Percentiles rank a stretch among this genome's conserved stretches.
These are phyloP conservation scores for Gossypium davidsonii DNA, from an alignment of 441 rosid genomes.

Conservation along the genomic window DNA sequence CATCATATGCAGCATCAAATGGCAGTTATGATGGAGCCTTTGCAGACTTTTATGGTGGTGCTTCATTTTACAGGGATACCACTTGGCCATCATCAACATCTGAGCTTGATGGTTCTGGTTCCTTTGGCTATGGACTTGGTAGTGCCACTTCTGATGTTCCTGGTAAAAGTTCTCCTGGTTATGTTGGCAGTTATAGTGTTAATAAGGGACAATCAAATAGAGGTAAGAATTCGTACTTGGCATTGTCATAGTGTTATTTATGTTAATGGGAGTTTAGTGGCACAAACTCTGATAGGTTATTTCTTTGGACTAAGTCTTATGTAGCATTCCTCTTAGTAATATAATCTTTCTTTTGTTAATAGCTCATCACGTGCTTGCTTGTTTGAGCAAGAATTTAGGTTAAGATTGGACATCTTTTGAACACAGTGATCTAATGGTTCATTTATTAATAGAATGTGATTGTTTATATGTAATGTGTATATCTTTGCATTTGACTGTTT, in stretches of 20 bases:
- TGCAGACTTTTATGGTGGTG: constrained; percentile 53
- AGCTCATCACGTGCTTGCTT: no score
- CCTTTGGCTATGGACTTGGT: constrained; percentile 64
- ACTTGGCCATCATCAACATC: constrained; percentile 63
- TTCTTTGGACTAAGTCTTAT: not conserved
- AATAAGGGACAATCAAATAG: constrained; percentile 81
- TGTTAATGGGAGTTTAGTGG: not conserved
- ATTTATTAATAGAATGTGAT: no score
- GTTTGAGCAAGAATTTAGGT: no score
- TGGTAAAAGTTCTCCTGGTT: constrained; percentile 74
- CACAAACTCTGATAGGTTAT: not conserved
- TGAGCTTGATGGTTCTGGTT: constrained; percentile 56
- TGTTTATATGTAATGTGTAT: no score
- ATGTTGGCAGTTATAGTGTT: constrained; percentile 78
- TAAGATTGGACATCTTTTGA: no score
- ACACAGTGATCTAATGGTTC: no score
- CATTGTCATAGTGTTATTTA: constrained; percentile 4
- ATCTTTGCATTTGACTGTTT: no score
- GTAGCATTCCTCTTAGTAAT: not conserved
- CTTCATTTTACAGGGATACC: constrained; percentile 60
- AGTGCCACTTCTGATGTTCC: constrained; percentile 61
- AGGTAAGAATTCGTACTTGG: constrained; percentile 43
- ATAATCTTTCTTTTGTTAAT: not conserved
- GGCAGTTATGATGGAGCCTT: constrained; percentile 63
- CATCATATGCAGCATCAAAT: constrained; percentile 59